These are phyloP conservation scores for Erysimum pusillum DNA, from an alignment of 441 rosid species.

Conservation along the genomic window DNA sequence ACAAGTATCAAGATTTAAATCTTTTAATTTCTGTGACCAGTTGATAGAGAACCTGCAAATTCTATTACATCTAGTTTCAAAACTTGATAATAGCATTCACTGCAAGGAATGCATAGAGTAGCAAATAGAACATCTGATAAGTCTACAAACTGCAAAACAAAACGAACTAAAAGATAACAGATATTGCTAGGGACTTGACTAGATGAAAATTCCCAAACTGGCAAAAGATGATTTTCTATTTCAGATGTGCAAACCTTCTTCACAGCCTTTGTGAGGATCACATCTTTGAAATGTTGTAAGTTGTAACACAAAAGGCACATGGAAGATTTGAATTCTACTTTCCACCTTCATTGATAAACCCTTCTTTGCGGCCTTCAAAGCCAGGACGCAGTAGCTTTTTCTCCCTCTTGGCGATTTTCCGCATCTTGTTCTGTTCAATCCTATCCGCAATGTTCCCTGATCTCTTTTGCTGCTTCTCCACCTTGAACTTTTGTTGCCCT, in stretches of 20 bases:
- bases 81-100: slow-evolving; percentile 29
- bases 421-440: slow-evolving; percentile 72
- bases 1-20: neutral
- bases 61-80: slow-evolving; percentile 13
- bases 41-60: neutral
- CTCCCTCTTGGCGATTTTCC: slow-evolving; percentile 84
- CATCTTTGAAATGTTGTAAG: slow-evolving; percentile 18
- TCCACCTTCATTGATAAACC: slow-evolving; percentile 60
- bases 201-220: slow-evolving; percentile 15
- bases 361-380: slow-evolving; percentile 86
- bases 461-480: slow-evolving; percentile 79
- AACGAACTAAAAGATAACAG: slow-evolving; percentile 27
- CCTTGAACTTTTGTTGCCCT: slow-evolving; percentile 62
- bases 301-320: slow-evolving; percentile 11
- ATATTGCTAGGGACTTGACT: slow-evolving; percentile 25
- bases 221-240: slow-evolving; percentile 21
- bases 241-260: slow-evolving; percentile 31
- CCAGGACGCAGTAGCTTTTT: slow-evolving; percentile 86
- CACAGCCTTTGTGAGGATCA: slow-evolving; percentile 34
- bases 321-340: slow-evolving; percentile 26
- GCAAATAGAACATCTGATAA: slow-evolving; percentile 28
- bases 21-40: neutral
- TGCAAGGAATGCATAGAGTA: slow-evolving; percentile 19
- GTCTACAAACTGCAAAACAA: slow-evolving; percentile 38
- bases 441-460: slow-evolving; percentile 73